Percentiles rank a stretch among this genome's conserved stretches.
These are phyloP conservation scores for Dichomitus squalens DNA, from an alignment of 1,284 basidiomycete species.

Conservation along the genomic window DNA sequence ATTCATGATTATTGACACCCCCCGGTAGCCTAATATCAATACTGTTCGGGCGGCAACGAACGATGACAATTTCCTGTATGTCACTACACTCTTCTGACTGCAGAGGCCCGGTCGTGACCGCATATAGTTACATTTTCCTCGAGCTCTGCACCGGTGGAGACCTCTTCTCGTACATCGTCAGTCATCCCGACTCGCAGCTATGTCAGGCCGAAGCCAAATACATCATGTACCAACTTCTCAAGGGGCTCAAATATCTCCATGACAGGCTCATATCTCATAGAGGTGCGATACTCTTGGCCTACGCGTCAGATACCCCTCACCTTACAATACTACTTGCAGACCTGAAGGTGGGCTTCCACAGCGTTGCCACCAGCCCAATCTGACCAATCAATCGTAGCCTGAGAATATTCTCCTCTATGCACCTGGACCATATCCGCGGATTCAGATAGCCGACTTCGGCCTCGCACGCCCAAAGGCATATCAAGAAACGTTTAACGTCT, in stretches of 20 bases:
- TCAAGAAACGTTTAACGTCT: slow-evolving; percentile 79
- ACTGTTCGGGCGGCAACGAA: slow-evolving; percentile 71
- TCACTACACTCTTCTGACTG: neutral
- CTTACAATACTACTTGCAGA: slow-evolving; percentile 43
- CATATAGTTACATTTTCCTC: slow-evolving; percentile 69
- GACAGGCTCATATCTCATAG: slow-evolving; percentile 77
- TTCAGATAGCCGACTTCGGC: slow-evolving; percentile 87
- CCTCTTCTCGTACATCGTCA: slow-evolving; percentile 78
- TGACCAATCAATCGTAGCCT: slow-evolving; percentile 48
- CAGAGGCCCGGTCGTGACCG: neutral
- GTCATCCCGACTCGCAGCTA: slow-evolving; percentile 55
- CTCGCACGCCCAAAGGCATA: slow-evolving; percentile 79
- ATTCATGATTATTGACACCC: neutral
- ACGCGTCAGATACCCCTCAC: neutral
- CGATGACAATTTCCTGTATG: slow-evolving; percentile 62
- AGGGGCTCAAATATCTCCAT: slow-evolving; percentile 77
- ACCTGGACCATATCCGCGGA: slow-evolving; percentile 78
- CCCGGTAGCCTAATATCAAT: slow-evolving; percentile 76
- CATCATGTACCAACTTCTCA: slow-evolving; percentile 79
- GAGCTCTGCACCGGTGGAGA: slow-evolving; percentile 79
- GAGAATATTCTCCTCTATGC: slow-evolving; percentile 82
- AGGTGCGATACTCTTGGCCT: slow-evolving; percentile 46
- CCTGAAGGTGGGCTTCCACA: slow-evolving; percentile 55
- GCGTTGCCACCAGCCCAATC: neutral
- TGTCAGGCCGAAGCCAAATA: slow-evolving; percentile 84